Evolutionary conservation across 2,329 filamentous ascomycete genomes (phyloP), one percentile per base, ranked within the genome.

Genomic region (Graphiopsis chlorocephala): DNA sequence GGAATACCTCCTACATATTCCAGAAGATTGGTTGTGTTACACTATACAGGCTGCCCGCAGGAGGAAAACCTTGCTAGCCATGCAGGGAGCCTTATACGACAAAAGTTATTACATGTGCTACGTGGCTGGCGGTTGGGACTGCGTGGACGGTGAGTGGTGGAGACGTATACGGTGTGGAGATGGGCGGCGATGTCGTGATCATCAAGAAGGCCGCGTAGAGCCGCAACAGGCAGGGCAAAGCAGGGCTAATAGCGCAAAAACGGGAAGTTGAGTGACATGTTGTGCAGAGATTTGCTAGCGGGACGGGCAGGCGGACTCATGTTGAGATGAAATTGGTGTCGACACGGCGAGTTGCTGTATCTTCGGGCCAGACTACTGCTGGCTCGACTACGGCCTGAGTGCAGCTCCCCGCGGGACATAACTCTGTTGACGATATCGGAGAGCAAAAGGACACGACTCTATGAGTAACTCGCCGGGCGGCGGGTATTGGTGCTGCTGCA

Each of bases 251-350:
- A 26, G 23, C 15, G 59, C 47, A 25, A 50, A 14, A 29, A 38
- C 59, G 59, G 59, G n/a, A 33, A 14, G 38, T 20, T 45, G 38
- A 45, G 38, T 23, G 38, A 31, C 23, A 45, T 42, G 48, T 29
- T 23, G 31, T 62, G 60, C 60, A 62, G 60, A 62, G 60, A 62
- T 62, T 62, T 55, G 25, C 60, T 55, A 62, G 60, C 60, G 48
- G 47, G 15, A 26, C 12, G 3, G 31, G 12, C 48, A 25, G 35
- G 31, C 14, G 35, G 56, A 38, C 53, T 56, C 31, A 35, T 38
- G 14, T 2, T 28, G 7, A n/a, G 28, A 26, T 15, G 7, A 20
- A 45, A 12, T 1, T 45, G 8, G 7, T 20, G 17, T 20, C 3
- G n/a, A 20, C 1, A 45, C 7, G 38, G 38, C 38, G 38, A 45